Conservation (phyloP, 176 grass and related monocot genomes). For the Aechmea fasciata region DNA sequence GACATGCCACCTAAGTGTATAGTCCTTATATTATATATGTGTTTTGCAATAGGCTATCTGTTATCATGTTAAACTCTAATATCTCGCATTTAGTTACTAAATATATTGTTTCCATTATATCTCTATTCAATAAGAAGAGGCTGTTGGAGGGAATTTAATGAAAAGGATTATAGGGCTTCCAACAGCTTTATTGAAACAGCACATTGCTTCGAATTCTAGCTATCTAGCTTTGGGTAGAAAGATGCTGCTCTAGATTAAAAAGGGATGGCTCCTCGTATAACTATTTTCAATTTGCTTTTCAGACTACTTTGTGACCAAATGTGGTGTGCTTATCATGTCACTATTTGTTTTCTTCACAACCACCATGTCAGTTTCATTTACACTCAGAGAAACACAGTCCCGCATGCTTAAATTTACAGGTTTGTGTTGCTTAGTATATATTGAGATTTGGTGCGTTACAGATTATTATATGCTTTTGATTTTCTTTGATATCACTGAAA, state of each 20-base stretch:
- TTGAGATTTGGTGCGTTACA: not conserved
- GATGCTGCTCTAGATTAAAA: not conserved
- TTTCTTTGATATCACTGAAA: not conserved
- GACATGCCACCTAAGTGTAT: not conserved
- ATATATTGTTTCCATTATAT: too few species aligned
- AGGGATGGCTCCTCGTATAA: slow-evolving; percentile 3
- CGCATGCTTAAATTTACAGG: slow-evolving; percentile 99
- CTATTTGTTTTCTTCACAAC: slow-evolving; percentile 99
- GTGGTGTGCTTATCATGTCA: slow-evolving; percentile 94
- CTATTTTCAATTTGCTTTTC: slow-evolving; percentile 31
- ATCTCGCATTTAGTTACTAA: too few species aligned
- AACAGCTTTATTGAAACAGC: too few species aligned
- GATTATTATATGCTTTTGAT: not conserved
- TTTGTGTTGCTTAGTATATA: slow-evolving; percentile 29
- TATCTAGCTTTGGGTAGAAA: not conserved
- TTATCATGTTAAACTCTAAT: not conserved
- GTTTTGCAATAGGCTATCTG: not conserved
- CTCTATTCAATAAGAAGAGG: too few species aligned
- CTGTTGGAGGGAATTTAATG: too few species aligned
- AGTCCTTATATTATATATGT: not conserved
- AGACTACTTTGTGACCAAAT: slow-evolving; percentile 99
- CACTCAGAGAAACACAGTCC: slow-evolving; percentile 92
- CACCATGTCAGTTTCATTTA: slow-evolving; percentile 99
- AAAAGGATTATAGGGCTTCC: too few species aligned
- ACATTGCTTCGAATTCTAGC: not conserved